A percentile compares a stretch with the other conserved stretches of the same genome.
Evolutionary conservation across 192 early-diverging fungal genomes (phyloP).

Genomic region (Linnemannia hyalina): DNA sequence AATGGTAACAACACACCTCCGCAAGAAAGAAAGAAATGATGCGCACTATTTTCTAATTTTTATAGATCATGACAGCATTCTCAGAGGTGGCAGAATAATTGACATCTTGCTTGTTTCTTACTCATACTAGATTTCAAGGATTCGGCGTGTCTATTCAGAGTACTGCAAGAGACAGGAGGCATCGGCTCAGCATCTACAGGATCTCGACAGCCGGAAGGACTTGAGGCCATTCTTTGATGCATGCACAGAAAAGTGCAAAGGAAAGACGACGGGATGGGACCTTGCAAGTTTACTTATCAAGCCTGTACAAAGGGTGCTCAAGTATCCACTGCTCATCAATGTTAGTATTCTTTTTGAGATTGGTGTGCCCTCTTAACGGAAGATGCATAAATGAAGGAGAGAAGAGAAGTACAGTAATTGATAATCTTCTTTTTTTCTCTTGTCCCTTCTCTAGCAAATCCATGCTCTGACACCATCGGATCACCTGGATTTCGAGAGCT

Average conservation of each 20-base stretch:
- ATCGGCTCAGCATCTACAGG: constrained; percentile 71
- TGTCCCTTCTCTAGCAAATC: constrained; percentile 56
- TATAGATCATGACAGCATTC: neutral
- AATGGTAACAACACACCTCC: constrained; percentile 51
- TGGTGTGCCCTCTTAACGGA: neutral
- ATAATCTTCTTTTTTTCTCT: neutral
- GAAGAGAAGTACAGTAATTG: neutral
- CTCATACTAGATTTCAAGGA: constrained; percentile 39
- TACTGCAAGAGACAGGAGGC: constrained; percentile 86
- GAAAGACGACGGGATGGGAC: constrained; percentile 91
- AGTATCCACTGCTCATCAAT: constrained; percentile 91
- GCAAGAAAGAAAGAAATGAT: neutral
- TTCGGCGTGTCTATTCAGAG: constrained; percentile 71
- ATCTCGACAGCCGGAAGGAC: constrained; percentile 63
- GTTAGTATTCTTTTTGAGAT: constrained; percentile 38
- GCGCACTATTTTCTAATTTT: constrained; percentile 9
- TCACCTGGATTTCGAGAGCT: constrained; percentile 70
- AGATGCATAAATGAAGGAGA: neutral
- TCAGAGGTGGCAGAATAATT: neutral
- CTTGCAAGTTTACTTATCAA: constrained; percentile 92
- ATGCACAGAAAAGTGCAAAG: constrained; percentile 72
- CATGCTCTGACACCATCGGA: constrained; percentile 66
- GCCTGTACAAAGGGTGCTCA: constrained; percentile 97
- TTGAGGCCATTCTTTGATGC: constrained; percentile 61
- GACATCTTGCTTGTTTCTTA: neutral